These are phyloP conservation scores for Tulasnella sp. DNA, from an alignment of 768 basidiomycete species.

Conservation along the genomic window DNA sequence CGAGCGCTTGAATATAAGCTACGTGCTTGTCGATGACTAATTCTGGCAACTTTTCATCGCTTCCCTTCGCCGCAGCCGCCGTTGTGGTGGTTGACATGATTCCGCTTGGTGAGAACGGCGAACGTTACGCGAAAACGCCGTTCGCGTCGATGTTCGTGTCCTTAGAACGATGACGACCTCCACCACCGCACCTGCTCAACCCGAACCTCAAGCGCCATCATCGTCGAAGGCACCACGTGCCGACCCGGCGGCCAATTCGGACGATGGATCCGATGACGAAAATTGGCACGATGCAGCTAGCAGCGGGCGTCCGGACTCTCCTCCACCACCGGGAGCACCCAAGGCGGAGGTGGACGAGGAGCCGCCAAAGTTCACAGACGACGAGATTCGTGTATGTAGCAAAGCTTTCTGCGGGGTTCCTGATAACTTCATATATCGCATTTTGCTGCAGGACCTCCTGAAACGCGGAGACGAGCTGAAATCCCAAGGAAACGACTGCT, in stretches of 20 bases:
- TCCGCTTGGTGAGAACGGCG: not conserved
- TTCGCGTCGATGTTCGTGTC: not conserved
- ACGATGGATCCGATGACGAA: constrained; percentile 17
- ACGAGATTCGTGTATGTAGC: constrained; percentile 17
- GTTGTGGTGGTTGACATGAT: not conserved
- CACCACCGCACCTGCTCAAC: constrained; percentile 9
- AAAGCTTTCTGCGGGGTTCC: not conserved
- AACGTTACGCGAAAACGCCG: not conserved
- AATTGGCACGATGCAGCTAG: constrained; percentile 17
- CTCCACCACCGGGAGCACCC: not conserved
- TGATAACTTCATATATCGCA: not conserved
- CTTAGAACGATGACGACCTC: constrained; percentile 3
- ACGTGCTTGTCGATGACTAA: constrained; percentile 28
- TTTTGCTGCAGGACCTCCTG: constrained; percentile 44
- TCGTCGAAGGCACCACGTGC: not conserved
- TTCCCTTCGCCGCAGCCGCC: not conserved
- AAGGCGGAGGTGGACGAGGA: not conserved
- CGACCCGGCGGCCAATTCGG: not conserved
- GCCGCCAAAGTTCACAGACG: constrained; percentile 19
- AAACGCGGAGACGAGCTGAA: constrained; percentile 61
- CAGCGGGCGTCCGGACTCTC: not conserved
- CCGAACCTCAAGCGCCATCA: not conserved
- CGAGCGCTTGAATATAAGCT: constrained; percentile 32
- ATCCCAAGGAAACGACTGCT: constrained; percentile 68
- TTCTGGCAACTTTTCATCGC: not conserved